Evolutionary conservation across 495 filamentous ascomycete genomes (phyloP), one percentile per base, ranked within the genome.

Genomic region (Penicillium taxi): DNA sequence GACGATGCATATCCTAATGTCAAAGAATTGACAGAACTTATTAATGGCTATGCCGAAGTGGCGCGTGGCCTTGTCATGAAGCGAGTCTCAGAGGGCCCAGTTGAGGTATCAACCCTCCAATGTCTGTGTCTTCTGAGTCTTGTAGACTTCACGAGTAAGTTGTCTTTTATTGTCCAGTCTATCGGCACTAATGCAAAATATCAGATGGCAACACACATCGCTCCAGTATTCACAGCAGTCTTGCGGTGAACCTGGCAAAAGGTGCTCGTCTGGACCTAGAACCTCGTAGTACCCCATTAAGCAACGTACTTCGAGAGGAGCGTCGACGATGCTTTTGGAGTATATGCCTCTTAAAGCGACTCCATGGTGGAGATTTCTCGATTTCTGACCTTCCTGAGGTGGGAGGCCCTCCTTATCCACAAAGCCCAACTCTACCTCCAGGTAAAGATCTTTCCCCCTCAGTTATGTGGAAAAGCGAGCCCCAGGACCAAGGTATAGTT

Each of bases 241-340:
- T 70, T 16, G 66, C 67, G 9, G 63, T 72, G 60, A 64, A 63
- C 22, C 48, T 72, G 12, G 67, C 64, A 14, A 63, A 63, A 23
- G 65, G 61, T 33, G 63, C 64, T 15, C 63, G 64, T 39, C 48
- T 72, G 6, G 61, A 50, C 3, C 45, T 45, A 2, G 66, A 69
- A 41, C 39, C 57, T 12, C 47, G 55, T 8, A n/a, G n/a, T n/a
- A 15, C 40, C 2, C 9, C 32, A 6, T 36, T 52, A 8, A 52
- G 45, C 14, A 32, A 26, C 2, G 28, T 50, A 5, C 26, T 45
- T 7, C 61, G 55, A 6, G 67, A 70, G 40, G 67, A 72, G 32
- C 57, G 67, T 15, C 42, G 66, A 24, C 52, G 67, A 17, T 72
- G 67, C 30, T 72, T 69, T 22, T 72, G 67, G 67, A 66, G 66